phyloP scores from a whole-genome alignment of 495 filamentous ascomycete species.

The Beverwykella pulmonaria region DNA sequence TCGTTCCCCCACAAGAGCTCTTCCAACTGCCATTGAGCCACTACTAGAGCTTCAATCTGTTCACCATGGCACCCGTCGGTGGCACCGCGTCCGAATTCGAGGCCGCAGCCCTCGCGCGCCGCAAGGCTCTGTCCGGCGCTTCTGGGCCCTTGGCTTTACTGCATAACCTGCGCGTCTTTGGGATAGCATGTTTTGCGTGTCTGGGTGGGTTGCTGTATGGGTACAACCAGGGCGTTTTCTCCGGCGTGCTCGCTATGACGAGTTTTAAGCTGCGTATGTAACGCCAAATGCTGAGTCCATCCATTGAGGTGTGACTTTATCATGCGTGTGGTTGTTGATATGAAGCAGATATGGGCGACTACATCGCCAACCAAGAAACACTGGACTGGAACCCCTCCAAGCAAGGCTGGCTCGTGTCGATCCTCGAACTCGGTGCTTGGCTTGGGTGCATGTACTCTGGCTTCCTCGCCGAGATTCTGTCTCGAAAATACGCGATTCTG shows the following conservation, averaged over 20 bases:
- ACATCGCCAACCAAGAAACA: slow-evolving; percentile 55
- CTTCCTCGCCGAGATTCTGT: slow-evolving; percentile 72
- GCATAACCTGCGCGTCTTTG: slow-evolving; percentile 71
- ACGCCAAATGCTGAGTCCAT: too few relatives aligned
- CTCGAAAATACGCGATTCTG: slow-evolving; percentile 73
- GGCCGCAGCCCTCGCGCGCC: slow-evolving; percentile 66
- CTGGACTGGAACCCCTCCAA: slow-evolving; percentile 51
- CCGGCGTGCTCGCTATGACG: slow-evolving; percentile 67
- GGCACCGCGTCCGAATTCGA: slow-evolving; percentile 48
- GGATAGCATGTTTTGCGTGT: slow-evolving; percentile 74
- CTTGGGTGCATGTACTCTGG: slow-evolving; percentile 74
- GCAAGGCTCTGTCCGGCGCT: slow-evolving; percentile 64
- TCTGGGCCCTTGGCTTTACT: slow-evolving; percentile 66
- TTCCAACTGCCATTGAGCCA: neutral
- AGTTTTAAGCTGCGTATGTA: slow-evolving; percentile 49
- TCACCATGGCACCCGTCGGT: slow-evolving; percentile 47
- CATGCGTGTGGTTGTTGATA: neutral
- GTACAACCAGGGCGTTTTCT: slow-evolving; percentile 72
- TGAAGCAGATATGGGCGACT: slow-evolving; percentile 63
- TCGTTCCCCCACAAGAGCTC: neutral
- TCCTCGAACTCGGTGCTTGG: slow-evolving; percentile 83
- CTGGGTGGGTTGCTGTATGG: slow-evolving; percentile 63
- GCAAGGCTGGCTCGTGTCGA: slow-evolving; percentile 76
- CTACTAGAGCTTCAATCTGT: neutral
- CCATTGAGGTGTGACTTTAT: too few relatives aligned